Evolutionary conservation across 2,329 filamentous ascomycete genomes (phyloP), one percentile per base, ranked within the genome.

Genomic region (Trichophyton equinum): DNA sequence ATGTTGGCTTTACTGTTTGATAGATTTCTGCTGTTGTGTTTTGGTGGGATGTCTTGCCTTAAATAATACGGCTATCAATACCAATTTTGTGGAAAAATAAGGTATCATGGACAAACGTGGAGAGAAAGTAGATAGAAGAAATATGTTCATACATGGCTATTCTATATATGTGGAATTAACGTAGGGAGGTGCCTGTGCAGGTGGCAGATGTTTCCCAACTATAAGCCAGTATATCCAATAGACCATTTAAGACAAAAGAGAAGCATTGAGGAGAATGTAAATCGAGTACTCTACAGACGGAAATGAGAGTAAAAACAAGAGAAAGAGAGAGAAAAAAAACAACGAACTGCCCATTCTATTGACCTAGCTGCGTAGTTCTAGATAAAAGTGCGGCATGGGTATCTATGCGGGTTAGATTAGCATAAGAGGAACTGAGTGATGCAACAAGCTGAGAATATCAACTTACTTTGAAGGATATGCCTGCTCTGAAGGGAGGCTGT

Each of bases 401-500:
- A 78, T 63, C 76, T 78, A 62, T 57, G 13, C 53, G 53, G 53
- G 61, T 25, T 25, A 62, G 30, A 25, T 65, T 56, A 66, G 64
- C 33, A 25, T 27, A 18, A 18, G 15, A 36, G 40, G 11, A 58
- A 9, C 6, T 15, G 62, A 36, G 61, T 36, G 60, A 59, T 65
- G 75, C 67, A 75, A 62, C 57, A 56, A 56, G 49, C 13, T 30
- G 61, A 57, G 60, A 63, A 42, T 59, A 38, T 25, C 11, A 18
- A 59, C 38, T 62, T 77, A 90, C 88, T 79, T 74, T 58, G 81
- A 79, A 38, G 82, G 77, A 75, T 95, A 96, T 62, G 86, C 81
- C 70, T 87, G 82, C 70, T 91, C 85, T 20, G 64, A 73, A 64
- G 76, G 75, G 69, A 95, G 85, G 75, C 86, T 83, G 73, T 91